Evolutionary conservation across 768 basidiomycete species (phyloP).

Genomic region (Mycena leptocephala): DNA sequence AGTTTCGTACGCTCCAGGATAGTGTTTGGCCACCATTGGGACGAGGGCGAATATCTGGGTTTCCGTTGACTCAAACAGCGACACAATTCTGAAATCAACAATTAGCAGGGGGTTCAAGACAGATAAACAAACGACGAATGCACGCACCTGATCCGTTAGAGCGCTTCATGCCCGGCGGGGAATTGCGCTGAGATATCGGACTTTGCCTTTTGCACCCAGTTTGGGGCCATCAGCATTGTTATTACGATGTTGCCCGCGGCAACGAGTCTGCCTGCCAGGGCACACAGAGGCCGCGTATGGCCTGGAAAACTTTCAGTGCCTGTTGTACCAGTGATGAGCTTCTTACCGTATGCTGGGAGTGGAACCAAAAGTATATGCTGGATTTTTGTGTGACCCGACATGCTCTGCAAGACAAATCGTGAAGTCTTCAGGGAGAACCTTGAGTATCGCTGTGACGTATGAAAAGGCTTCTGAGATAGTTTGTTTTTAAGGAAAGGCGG

Average conservation of each 20-base stretch:
- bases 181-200: background rate
- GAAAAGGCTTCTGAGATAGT: too few relatives aligned
- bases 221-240: constrained; percentile 1
- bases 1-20: background rate
- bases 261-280: background rate
- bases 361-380: background rate
- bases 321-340: background rate
- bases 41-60: background rate
- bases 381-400: too few relatives aligned
- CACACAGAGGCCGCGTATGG: constrained; percentile 8
- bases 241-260: background rate
- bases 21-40: background rate
- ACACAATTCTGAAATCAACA: background rate
- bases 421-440: too few relatives aligned
- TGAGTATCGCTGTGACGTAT: too few relatives aligned
- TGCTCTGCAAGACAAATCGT: too few relatives aligned
- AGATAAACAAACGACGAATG: background rate
- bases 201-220: background rate
- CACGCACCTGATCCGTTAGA: background rate
- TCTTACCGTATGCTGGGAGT: constrained; percentile 9
- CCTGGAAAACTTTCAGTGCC: background rate
- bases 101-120: accelerated
- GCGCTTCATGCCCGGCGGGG: background rate
- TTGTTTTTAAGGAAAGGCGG: too few relatives aligned
- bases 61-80: background rate